Evolutionary conservation across 2,329 filamentous ascomycete genomes (phyloP), one percentile per base, ranked within the genome.

Genomic region (Esteya vermicola): DNA sequence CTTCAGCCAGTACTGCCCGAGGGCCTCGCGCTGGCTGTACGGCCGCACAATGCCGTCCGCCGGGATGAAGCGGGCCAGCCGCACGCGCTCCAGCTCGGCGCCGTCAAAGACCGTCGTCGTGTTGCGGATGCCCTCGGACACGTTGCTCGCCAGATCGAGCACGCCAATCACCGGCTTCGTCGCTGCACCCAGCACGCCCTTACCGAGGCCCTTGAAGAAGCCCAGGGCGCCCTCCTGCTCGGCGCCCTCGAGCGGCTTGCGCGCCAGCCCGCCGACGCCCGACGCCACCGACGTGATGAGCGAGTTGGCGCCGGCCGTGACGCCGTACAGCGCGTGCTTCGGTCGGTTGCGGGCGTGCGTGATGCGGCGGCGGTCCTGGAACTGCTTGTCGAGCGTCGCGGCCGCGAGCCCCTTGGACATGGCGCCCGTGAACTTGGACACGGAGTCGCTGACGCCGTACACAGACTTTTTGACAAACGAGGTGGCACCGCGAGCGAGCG

Each of bases 391-490:
- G 48, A 98, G 73, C 6, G 89, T 95, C 16, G 91, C 91, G 26
- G 88, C 91, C 3, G 91, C 86, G 36, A 98, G 75, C 44, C 91
- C 91, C 63, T 98, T 98, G 50, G 88, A 93, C 59, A 98, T 82
- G 58, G 85, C 93, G 39, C 93, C 93, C 2, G 93, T 98, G 56
- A 96, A 84, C 57, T 98, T 98, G 50, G 88, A 91, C 64, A 98
- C 88, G 53, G 85, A 94, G 65, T 98, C 93, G 2, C 83, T 93
- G 57, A 98, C 84, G 34, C 91, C 93, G 59, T 94, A 98, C 10
- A 98, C 89, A 0, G 86, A 93, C 62, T 98, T 98, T 70, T 98
- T 98, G 50, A 95, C 83, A 54, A 98, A 96, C 48, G 85, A 94
- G 0, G 86, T 89, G 10, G 93, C 91, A 30, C 91, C 91, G 59